Base-by-base conservation (phyloP, 805 yeast genomes). In the Lipomyces starkeyi region DNA sequence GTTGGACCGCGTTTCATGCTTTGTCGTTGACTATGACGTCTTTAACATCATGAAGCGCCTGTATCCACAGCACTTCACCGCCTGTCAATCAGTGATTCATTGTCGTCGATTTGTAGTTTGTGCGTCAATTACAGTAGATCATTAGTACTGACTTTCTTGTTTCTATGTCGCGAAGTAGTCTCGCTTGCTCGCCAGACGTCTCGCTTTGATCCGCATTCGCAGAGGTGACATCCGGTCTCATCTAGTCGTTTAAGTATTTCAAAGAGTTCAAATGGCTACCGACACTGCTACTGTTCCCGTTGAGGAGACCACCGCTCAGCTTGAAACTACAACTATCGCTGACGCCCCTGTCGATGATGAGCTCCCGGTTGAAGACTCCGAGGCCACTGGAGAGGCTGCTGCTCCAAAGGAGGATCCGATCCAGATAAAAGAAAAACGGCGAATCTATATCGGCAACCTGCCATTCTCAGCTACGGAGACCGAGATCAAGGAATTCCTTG, bases 371-470 rank as follows among this genome's bases (percentile, higher is more conserved):
- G 56, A 35, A 22, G 59, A 37, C 7, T 29, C 29, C 53, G 58
- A 54, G 55, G 37, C 52, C 57, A 25, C 54, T 37, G 54, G 34
- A 25, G 49, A 43, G 25, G 22, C 62, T n/a, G 63, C 34, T 20
- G 43, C 54, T 2, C 61, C 65, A 25, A 55, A 34, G 32, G 67
- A 63, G 59, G 68, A 53, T 59, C 69, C 71, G 13, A 52, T 66
- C 53, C 64, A 66, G 55, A 61, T 70, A n/a, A 61, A 43, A 9
- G 73, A 70, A 58, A 62, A 69, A 43, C 70, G 73, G 20, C 82
- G 88, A 61, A 80, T 88, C 40, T 85, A 84, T 70, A 78, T 88
- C 65, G 83, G 85, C 66, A 88, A 88, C 75, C 80, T 88, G 65
- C 82, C 83, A 65, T 85, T 79, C 75, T 74, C 78, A 17, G 81